Percentiles rank a stretch among this genome's conserved stretches.
These are phyloP conservation scores for Umbelopsis sp. DNA, from an alignment of 371 early-diverging fungal genomes.

Conservation along the genomic window DNA sequence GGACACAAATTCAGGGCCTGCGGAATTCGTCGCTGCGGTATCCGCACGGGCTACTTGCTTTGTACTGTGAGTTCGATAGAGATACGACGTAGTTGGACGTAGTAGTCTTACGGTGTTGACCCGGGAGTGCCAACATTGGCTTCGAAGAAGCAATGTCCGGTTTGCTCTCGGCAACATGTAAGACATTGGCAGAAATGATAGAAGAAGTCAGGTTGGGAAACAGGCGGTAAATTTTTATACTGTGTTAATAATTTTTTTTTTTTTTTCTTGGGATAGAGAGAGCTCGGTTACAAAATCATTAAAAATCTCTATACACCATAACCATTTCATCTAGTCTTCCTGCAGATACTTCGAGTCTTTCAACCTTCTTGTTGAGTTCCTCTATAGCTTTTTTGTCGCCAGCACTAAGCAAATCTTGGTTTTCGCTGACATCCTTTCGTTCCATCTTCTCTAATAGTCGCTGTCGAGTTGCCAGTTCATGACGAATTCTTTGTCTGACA, in stretches of 20 bases:
- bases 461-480: constrained; percentile 61
- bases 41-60: background rate
- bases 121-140: background rate
- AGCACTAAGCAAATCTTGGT: constrained; percentile 60
- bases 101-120: background rate
- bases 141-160: background rate
- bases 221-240: no score
- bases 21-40: background rate
- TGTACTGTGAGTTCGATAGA: background rate
- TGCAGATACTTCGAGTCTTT: constrained; percentile 63
- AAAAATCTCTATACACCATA: constrained; percentile 72
- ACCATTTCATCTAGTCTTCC: constrained; percentile 69
- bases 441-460: constrained; percentile 76
- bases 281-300: constrained; percentile 15
- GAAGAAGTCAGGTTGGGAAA: no score
- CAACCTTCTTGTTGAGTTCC: constrained; percentile 52
- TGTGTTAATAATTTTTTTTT: background rate
- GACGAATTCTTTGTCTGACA: constrained; percentile 66
- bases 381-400: constrained; percentile 61
- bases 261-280: background rate
- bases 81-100: background rate
- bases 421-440: constrained; percentile 74
- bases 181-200: background rate
- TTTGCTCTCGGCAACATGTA: background rate
- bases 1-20: constrained; percentile 4